phyloP scores from a whole-genome alignment of 2,329 filamentous ascomycete species.

The Hymenoscyphus occultus region DNA sequence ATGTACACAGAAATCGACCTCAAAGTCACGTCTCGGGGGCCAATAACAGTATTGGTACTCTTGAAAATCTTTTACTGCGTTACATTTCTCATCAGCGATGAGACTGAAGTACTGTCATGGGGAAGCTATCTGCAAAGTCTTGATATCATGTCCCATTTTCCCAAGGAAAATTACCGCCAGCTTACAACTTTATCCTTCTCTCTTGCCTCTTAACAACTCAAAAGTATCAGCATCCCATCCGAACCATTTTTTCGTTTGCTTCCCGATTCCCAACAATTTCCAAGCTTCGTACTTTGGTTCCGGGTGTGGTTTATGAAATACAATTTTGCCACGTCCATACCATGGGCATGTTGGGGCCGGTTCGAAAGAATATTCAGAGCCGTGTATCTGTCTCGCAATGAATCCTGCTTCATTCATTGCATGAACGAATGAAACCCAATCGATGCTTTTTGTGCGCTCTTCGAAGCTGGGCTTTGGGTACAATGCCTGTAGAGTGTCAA shows the following conservation, averaged over 20 bases:
- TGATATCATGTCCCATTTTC: too few species aligned
- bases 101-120: too few species aligned
- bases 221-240: slow-evolving; percentile 6
- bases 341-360: neutral
- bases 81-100: too few species aligned
- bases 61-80: too few species aligned
- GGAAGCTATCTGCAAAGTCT: too few species aligned
- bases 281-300: neutral
- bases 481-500: neutral
- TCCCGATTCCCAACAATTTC: neutral
- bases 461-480: neutral
- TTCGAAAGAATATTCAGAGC: slow-evolving; percentile 2
- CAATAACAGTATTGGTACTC: too few species aligned
- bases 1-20: too few species aligned
- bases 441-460: slow-evolving; percentile 3
- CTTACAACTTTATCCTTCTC: neutral
- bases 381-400: neutral
- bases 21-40: too few species aligned
- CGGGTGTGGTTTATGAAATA: slow-evolving; percentile 5
- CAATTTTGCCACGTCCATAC: slow-evolving; percentile 1
- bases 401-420: neutral
- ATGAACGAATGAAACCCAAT: neutral
- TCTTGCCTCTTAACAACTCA: neutral
- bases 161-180: too few species aligned
- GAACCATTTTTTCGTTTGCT: slow-evolving; percentile 3